These are phyloP conservation scores for Eutrema japonicum DNA, from an alignment of 345 rosid genomes.

Conservation along the genomic window DNA sequence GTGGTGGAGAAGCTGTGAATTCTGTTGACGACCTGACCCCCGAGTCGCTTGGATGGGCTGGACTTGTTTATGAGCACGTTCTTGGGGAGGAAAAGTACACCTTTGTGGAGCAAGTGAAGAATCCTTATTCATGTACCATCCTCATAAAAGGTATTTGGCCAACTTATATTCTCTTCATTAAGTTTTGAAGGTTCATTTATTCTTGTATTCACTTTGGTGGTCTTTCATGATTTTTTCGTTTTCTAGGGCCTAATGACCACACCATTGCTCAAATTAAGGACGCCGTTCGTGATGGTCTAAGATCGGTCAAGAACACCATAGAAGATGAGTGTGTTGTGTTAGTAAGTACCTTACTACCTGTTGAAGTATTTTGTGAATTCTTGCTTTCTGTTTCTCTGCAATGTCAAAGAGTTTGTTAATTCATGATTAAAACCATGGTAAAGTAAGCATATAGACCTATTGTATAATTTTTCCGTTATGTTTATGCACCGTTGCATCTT, in stretches of 20 bases:
- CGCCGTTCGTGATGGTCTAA: constrained; percentile 95
- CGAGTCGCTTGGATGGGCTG: constrained; percentile 94
- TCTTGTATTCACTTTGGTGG: constrained; percentile 9
- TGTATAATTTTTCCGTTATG: background rate
- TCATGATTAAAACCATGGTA: background rate
- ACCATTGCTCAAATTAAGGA: constrained; percentile 97
- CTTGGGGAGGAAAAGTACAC: constrained; percentile 96
- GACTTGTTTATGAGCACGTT: constrained; percentile 82
- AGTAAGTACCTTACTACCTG: constrained; percentile 52
- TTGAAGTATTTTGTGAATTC: constrained; percentile 15
- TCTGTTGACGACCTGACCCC: constrained; percentile 84
- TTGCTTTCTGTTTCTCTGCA: constrained; percentile 1
- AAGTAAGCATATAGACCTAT: constrained; percentile 12
- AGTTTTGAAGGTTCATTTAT: background rate
- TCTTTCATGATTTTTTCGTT: constrained; percentile 7
- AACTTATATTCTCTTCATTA: constrained; percentile 7
- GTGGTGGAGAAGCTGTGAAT: constrained; percentile 94
- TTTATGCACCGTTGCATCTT: constrained; percentile 22
- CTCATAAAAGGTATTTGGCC: constrained; percentile 73
- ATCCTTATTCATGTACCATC: constrained; percentile 84
- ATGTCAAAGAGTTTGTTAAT: constrained; percentile 21
- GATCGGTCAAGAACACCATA: constrained; percentile 92
- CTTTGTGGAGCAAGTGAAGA: constrained; percentile 86
- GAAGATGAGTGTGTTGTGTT: constrained; percentile 94
- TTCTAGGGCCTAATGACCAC: constrained; percentile 88